phyloP scores from a whole-genome alignment of 768 basidiomycete species.

The Auriculariales sp. region DNA sequence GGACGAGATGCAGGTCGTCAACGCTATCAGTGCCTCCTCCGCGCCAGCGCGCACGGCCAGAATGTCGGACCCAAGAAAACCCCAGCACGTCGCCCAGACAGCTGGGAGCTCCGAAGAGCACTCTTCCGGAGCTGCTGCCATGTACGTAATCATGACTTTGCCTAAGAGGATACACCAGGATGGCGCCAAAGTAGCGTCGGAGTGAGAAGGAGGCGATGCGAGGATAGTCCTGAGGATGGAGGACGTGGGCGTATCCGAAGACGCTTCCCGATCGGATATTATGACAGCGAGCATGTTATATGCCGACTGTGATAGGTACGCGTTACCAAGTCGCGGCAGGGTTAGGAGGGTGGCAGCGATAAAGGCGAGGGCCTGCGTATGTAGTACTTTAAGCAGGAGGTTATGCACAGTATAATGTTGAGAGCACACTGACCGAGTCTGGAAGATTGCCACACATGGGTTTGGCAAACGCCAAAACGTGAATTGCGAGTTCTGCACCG shows the following conservation, averaged over 20 bases:
- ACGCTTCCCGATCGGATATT: conserved; percentile 36
- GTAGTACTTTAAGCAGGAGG: background rate
- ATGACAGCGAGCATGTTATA: conserved; percentile 80
- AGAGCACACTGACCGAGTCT: conserved; percentile 40
- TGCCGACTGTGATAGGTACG: conserved; percentile 77
- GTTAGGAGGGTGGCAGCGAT: conserved; percentile 60
- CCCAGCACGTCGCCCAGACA: conserved; percentile 66
- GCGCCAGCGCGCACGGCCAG: conserved; percentile 44
- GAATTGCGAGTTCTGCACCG: conserved; percentile 60
- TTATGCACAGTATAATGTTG: background rate
- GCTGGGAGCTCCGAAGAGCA: conserved; percentile 40
- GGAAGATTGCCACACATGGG: conserved; percentile 48
- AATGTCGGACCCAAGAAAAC: conserved; percentile 62
- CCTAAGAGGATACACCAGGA: conserved; percentile 74
- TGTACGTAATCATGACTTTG: conserved; percentile 53
- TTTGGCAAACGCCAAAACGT: conserved; percentile 41
- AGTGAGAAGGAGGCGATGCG: conserved; percentile 51
- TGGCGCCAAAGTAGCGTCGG: conserved; percentile 51
- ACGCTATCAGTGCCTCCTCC: conserved; percentile 41
- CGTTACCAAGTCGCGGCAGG: conserved; percentile 76
- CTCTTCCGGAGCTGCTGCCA: conserved; percentile 29
- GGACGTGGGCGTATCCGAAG: conserved; percentile 31
- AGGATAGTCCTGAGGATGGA: conserved; percentile 52
- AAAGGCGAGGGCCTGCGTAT: conserved; percentile 46
- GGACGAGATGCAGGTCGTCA: conserved; percentile 56